Conservation (phyloP, 176 grass and related monocot genomes). For the bread wheat (Triticum aestivum) region DNA sequence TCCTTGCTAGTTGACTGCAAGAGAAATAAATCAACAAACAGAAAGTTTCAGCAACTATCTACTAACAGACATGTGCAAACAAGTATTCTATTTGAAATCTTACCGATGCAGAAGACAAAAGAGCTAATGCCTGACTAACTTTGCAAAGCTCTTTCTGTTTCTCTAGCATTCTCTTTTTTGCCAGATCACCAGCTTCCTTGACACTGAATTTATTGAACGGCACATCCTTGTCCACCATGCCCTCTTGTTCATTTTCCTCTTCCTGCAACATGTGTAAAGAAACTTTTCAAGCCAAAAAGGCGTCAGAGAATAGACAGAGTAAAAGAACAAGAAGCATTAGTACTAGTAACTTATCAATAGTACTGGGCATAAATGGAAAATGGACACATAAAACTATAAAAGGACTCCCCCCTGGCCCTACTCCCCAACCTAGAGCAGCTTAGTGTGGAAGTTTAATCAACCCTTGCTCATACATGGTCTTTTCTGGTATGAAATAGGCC, state of each 20-base stretch:
- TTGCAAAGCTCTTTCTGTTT: constrained; percentile 16
- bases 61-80: background rate
- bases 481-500: too few species aligned
- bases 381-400: background rate
- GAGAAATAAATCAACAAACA: background rate
- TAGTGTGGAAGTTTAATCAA: too few species aligned
- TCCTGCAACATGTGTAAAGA: background rate
- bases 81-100: background rate
- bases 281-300: background rate
- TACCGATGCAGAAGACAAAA: background rate
- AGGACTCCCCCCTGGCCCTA: background rate
- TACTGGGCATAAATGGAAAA: background rate
- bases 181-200: background rate
- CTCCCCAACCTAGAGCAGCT: too few species aligned
- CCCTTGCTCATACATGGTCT: too few species aligned
- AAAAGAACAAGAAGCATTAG: background rate
- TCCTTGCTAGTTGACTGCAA: background rate
- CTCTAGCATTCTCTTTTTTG: background rate
- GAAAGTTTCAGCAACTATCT: background rate
- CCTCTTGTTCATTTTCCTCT: background rate
- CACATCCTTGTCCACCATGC: background rate
- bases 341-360: background rate
- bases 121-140: background rate
- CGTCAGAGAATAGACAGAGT: background rate
- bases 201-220: background rate